A percentile compares a stretch with the other conserved stretches of the same genome.
Evolutionary conservation across 2,329 filamentous ascomycete genomes (phyloP).

Genomic region (Ophiosphaerella herpotricha): DNA sequence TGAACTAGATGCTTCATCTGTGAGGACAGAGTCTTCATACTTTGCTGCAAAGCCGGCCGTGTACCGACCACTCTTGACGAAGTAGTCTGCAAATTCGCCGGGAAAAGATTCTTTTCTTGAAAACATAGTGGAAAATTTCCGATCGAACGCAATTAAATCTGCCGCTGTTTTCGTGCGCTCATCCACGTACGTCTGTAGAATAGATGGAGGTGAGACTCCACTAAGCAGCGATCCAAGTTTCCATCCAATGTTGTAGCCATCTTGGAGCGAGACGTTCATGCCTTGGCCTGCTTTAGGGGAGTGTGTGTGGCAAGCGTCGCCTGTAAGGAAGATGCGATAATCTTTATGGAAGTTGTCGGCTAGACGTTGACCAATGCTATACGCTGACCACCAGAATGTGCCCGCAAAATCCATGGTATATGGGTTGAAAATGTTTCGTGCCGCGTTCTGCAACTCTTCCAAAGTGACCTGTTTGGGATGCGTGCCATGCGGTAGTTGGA

Average conservation of each 20-base stretch:
- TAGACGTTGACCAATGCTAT: slow-evolving; percentile 72
- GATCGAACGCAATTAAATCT: slow-evolving; percentile 66
- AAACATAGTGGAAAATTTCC: slow-evolving; percentile 58
- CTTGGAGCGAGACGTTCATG: slow-evolving; percentile 65
- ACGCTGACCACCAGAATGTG: slow-evolving; percentile 74
- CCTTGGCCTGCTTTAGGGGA: slow-evolving; percentile 73
- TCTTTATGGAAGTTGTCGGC: slow-evolving; percentile 70
- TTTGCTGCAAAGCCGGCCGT: slow-evolving; percentile 63
- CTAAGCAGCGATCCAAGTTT: slow-evolving; percentile 52
- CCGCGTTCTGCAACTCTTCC: slow-evolving; percentile 58
- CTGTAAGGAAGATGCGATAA: slow-evolving; percentile 69
- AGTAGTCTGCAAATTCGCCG: slow-evolving; percentile 61
- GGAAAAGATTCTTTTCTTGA: slow-evolving; percentile 52
- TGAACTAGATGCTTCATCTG: slow-evolving; percentile 40
- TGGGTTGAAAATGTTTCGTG: slow-evolving; percentile 58
- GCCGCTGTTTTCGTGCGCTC: slow-evolving; percentile 56
- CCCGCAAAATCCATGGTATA: slow-evolving; percentile 60
- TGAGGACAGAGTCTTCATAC: slow-evolving; percentile 59
- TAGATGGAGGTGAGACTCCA: slow-evolving; percentile 58
- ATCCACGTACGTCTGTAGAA: slow-evolving; percentile 65
- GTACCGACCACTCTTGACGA: slow-evolving; percentile 62
- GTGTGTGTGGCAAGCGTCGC: slow-evolving; percentile 71
- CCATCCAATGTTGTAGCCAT: slow-evolving; percentile 64
- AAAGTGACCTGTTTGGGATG: slow-evolving; percentile 58
- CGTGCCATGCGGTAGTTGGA: slow-evolving; percentile 59